Evolutionary conservation across 2,329 filamentous ascomycete species (phyloP), one percentile per base, ranked within the genome.

Genomic region (Trichoderma sp.): DNA sequence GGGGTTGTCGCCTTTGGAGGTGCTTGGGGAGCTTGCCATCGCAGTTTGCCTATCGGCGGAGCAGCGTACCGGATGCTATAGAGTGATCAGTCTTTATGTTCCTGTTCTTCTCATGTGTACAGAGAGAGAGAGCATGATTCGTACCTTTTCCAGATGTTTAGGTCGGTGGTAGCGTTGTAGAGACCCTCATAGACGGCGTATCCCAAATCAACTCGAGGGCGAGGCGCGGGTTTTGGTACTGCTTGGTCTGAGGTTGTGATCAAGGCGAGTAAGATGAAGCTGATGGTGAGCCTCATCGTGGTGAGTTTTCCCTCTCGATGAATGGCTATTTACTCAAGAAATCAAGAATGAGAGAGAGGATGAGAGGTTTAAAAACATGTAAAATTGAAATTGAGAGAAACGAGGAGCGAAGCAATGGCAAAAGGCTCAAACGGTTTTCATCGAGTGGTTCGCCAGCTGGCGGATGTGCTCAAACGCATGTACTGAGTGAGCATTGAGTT

Each of bases 111-210:
- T 21, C 8, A 4, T 47, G 3, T 51, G n/a, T 11, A 51, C 9
- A 21, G 11, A 18, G 6, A 24, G 12, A 32, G 3, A 14, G 34
- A 15, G 6, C 18, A 4, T 34, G 57, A 21, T 12, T 12, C 7
- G 61, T 79, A 84, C 84, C 85, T 84, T 76, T 82, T 84, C 79
- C 81, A 87, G 32, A 81, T 77, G 71, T 86, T 85, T 11, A 86
- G 64, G 2, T 80, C 79, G 11, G 77, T 81, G 0, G 79, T 78
- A 5, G 76, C 24, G 73, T 86, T 80, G 53, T 81, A 78, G 39
- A 77, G 79, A 11, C 85, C 86, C 72, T 83, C 76, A 73, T 87
- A 87, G 24, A 78, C 77, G 9, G 80, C 80, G 71, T 87, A 87
- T 9, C 81, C 84, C 1, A 86, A 18, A 7, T 72, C 71, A 43